Base-by-base conservation (phyloP, 2,329 filamentous ascomycete species). In the Hypocreales sp. region DNA sequence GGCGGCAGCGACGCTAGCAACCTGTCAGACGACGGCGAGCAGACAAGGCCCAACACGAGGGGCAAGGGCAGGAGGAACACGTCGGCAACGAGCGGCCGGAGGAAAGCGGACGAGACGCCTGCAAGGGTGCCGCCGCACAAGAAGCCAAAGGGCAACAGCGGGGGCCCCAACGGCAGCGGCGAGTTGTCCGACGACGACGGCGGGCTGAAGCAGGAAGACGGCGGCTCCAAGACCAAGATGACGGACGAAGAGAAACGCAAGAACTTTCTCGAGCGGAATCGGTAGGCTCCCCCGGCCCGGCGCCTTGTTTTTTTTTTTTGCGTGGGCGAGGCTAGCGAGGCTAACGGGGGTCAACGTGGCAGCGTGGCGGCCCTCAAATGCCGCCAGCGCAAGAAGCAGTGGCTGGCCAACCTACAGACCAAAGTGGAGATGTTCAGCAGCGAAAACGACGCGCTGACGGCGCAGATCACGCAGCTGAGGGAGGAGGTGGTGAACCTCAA, bases 211-310 rank as follows among this genome's bases (percentile, higher is more conserved):
- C 65, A 70, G 26, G 62, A 69, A 5, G 65, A 62, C 17, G 60
- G 70, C 25, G 59, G 63, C 22, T 71, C 61, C 22, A 79, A 74
- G 51, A 47, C 52, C 0, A 94, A 93, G 61, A 92, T 94, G 83
- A 94, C 86, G 0, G 90, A 95, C 31, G 90, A 95, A 46, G 90
- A 98, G 60, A 98, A 98, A 62, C 71, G 90, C 22, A 93, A 92
- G 59, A 98, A 95, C 50, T 98, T 98, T 53, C 62, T 98, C 3
- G 90, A 98, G 48, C 69, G 90, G 16, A 98, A 98, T 52, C 75
- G 87, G 87, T 92, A 72, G 44, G 72, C 58, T 25, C 37, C n/a
- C n/a, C n/a, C n/a, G n/a, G n/a, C n/a, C n/a, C n/a, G n/a, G n/a
- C n/a, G n/a, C n/a, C n/a, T n/a, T n/a, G n/a, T n/a, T n/a, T n/a